Evolutionary conservation across 2,329 filamentous ascomycete species (phyloP).

Genomic region (Gaeumannomyces tritici): DNA sequence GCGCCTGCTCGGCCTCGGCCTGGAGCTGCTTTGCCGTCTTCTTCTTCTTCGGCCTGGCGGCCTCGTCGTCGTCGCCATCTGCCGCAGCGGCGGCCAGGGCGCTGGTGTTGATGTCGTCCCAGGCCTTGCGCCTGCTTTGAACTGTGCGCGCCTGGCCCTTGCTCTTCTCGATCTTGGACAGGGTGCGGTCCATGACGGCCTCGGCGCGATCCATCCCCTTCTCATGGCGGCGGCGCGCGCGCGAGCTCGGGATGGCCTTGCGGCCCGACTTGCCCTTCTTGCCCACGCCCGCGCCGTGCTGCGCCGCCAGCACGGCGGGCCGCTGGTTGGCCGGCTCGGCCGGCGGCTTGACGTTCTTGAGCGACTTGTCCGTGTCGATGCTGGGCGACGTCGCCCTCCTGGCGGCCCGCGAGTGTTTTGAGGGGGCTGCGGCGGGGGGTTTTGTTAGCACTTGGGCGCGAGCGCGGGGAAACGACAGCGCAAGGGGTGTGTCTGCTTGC

Average conservation of each 20-base stretch:
- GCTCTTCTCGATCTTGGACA: conserved; percentile 45
- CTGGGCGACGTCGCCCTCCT: conserved; percentile 62
- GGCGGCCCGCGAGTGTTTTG: conserved; percentile 64
- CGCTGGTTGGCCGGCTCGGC: conserved; percentile 36
- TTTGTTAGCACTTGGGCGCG: background rate
- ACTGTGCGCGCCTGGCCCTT: conserved; percentile 36
- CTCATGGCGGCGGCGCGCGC: conserved; percentile 46
- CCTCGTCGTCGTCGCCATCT: background rate
- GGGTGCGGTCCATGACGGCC: conserved; percentile 49
- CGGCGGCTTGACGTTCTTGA: conserved; percentile 49
- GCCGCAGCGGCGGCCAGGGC: conserved; percentile 5
- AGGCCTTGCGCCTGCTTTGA: conserved; percentile 40
- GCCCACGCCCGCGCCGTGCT: conserved; percentile 54
- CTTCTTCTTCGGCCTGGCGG: conserved; percentile 3
- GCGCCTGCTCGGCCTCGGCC: conserved; percentile 4
- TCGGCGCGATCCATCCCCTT: conserved; percentile 48
- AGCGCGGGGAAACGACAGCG: background rate
- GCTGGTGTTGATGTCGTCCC: conserved; percentile 45
- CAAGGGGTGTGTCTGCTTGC: background rate
- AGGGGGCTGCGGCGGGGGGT: conserved; percentile 37
- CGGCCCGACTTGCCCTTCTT: conserved; percentile 55
- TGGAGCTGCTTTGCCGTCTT: conserved; percentile 5
- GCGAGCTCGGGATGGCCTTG: conserved; percentile 43
- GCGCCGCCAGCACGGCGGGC: conserved; percentile 60
- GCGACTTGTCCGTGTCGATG: conserved; percentile 62